These are phyloP conservation scores for Phytopythium helicoides DNA, from an alignment of 352 stramenopile genomes.

Conservation along the genomic window DNA sequence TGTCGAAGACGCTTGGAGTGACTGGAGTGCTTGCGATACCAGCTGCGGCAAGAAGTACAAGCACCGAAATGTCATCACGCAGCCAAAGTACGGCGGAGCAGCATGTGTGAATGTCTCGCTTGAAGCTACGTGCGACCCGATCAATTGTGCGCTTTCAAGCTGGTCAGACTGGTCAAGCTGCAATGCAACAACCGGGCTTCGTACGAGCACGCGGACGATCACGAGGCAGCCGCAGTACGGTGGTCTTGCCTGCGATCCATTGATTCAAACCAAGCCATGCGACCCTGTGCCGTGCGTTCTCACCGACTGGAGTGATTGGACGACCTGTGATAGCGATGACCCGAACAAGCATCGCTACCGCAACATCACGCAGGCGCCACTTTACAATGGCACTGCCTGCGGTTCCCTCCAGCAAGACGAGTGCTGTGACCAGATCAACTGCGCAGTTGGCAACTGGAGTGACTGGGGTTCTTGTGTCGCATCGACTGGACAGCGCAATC, in stretches of 20 bases:
- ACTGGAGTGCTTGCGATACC: conserved; percentile 40
- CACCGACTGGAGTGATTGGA: conserved; percentile 44
- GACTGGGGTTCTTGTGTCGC: conserved; percentile 47
- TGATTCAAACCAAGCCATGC: conserved; percentile 43
- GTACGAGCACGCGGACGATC: conserved; percentile 31
- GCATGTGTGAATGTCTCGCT: conserved; percentile 23
- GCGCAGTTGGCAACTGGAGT: conserved; percentile 31
- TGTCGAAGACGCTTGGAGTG: conserved; percentile 34
- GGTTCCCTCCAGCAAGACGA: conserved; percentile 29
- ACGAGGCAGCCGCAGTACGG: conserved; percentile 33
- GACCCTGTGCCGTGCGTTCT: conserved; percentile 41
- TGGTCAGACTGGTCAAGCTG: conserved; percentile 47
- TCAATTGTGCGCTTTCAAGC: conserved; percentile 37
- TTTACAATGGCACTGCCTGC: conserved; percentile 32
- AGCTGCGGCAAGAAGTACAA: conserved; percentile 38
- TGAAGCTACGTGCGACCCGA: conserved; percentile 39
- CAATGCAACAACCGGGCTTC: conserved; percentile 31
- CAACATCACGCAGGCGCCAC: conserved; percentile 23
- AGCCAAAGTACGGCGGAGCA: conserved; percentile 29
- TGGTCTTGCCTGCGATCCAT: conserved; percentile 25
- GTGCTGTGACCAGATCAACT: conserved; percentile 44
- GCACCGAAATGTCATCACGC: conserved; percentile 20
- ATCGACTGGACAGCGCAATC: conserved; percentile 31
- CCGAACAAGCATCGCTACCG: conserved; percentile 33
- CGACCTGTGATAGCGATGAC: conserved; percentile 49